Conservation (phyloP, 805 yeast genomes). For the Zygosaccharomyces bisporus region DNA sequence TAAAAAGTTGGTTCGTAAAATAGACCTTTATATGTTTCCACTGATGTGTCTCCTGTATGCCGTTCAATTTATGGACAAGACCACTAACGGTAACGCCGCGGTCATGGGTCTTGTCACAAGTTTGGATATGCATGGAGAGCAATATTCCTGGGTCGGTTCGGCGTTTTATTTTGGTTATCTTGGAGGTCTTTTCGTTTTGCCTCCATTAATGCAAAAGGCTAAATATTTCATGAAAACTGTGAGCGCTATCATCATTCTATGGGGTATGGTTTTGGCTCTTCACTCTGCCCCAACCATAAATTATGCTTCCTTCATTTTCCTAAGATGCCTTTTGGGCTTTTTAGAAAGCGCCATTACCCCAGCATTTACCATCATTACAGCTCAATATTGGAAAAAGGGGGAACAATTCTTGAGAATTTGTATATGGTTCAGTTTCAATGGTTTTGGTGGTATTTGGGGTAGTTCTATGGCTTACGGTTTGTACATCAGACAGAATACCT, state of each 20-base stretch:
- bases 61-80: constrained; percentile 54
- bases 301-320: constrained; percentile 42
- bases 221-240: constrained; percentile 49
- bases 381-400: constrained; percentile 49
- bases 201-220: constrained; percentile 41
- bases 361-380: constrained; percentile 47
- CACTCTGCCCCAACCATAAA: constrained; percentile 43
- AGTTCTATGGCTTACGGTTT: constrained; percentile 51
- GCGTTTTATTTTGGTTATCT: constrained; percentile 60
- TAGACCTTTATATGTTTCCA: constrained; percentile 46
- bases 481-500: constrained; percentile 35
- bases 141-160: constrained; percentile 51
- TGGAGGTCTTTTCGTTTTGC: constrained; percentile 20
- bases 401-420: constrained; percentile 40
- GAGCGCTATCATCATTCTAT: constrained; percentile 43
- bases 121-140: constrained; percentile 38
- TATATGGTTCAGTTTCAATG: constrained; percentile 41
- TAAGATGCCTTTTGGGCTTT: constrained; percentile 45
- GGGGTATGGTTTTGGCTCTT: constrained; percentile 53
- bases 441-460: constrained; percentile 45
- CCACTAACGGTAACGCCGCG: constrained; percentile 45
- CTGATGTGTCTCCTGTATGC: constrained; percentile 44
- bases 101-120: constrained; percentile 45
- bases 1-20: constrained; percentile 40
- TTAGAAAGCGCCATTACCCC: constrained; percentile 50